Conservation (phyloP, 2,329 filamentous ascomycete genomes). For the Fusarium begoniae region DNA sequence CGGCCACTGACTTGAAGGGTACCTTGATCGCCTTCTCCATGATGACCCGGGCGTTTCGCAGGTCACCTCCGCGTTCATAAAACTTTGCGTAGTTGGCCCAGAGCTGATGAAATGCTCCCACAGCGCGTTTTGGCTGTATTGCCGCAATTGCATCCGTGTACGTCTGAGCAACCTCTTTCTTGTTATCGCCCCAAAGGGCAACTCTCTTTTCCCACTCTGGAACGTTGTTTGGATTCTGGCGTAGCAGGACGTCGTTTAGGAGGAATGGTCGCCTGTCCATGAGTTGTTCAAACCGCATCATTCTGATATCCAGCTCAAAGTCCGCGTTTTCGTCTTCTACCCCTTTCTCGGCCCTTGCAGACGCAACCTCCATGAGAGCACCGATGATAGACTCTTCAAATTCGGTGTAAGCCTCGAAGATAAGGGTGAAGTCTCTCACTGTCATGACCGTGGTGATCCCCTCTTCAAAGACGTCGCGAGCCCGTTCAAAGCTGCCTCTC, state of each 20-base stretch:
- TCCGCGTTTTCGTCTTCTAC: conserved; percentile 84
- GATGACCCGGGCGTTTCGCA: conserved; percentile 87
- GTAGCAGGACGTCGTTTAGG: conserved; percentile 91
- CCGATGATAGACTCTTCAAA: conserved; percentile 97
- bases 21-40: conserved; percentile 99
- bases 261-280: conserved; percentile 98
- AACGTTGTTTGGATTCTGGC: conserved; percentile 97
- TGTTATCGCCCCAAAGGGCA: conserved; percentile 94
- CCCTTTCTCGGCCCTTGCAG: conserved; percentile 80
- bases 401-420: conserved; percentile 96
- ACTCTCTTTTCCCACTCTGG: conserved; percentile 97
- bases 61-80: conserved; percentile 87
- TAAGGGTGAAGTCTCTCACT: conserved; percentile 93
- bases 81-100: conserved; percentile 98
- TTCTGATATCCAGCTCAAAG: conserved; percentile 92
- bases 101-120: conserved; percentile 91
- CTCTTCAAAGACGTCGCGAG: conserved; percentile 93
- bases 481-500: conserved; percentile 89
- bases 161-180: conserved; percentile 88
- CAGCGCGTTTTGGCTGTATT: conserved; percentile 92
- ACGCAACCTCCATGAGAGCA: conserved; percentile 88
- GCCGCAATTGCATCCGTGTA: conserved; percentile 95
- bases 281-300: conserved; percentile 97
- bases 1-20: conserved; percentile 95
- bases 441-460: conserved; percentile 99